Evolutionary conservation across 148 eudicot species (phyloP).

Genomic region (Nyssa sinensis): DNA sequence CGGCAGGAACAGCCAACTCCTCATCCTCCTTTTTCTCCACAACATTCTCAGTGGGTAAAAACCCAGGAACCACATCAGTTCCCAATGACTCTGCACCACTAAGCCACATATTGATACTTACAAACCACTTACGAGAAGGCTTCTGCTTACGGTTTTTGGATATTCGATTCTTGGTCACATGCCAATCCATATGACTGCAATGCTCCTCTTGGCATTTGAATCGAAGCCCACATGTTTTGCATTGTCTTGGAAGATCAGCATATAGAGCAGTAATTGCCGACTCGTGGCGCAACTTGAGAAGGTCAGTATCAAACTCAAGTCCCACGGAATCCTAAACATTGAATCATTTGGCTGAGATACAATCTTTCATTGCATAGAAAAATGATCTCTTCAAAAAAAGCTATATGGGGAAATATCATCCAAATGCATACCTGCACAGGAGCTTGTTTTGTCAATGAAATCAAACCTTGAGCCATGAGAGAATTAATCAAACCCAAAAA

Average conservation of each 20-base stretch:
- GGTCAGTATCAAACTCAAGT: slow-evolving; percentile 75
- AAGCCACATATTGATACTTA: slow-evolving; percentile 82
- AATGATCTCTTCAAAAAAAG: background rate
- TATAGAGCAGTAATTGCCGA: slow-evolving; percentile 68
- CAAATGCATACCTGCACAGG: slow-evolving; percentile 49
- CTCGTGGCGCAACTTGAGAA: slow-evolving; percentile 81
- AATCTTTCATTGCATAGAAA: background rate
- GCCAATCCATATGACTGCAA: slow-evolving; percentile 99
- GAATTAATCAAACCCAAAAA: slow-evolving; percentile 66
- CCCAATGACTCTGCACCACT: slow-evolving; percentile 88
- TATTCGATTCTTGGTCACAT: slow-evolving; percentile 78
- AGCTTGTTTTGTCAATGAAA: slow-evolving; percentile 59
- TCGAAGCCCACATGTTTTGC: slow-evolving; percentile 88
- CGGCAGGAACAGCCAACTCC: slow-evolving; percentile 86
- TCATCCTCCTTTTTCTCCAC: slow-evolving; percentile 76
- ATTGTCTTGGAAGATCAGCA: slow-evolving; percentile 85
- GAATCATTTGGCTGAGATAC: background rate
- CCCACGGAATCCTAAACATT: slow-evolving; percentile 69
- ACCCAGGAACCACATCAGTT: slow-evolving; percentile 73
- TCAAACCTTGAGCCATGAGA: slow-evolving; percentile 77
- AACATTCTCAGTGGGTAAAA: slow-evolving; percentile 60
- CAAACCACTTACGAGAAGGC: slow-evolving; percentile 96
- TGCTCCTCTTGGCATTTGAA: slow-evolving; percentile 91
- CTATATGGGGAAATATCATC: background rate
- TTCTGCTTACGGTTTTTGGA: slow-evolving; percentile 83